Evolutionary conservation across 371 early-diverging fungal species (phyloP).

Genomic region (Mycotypha africana): DNA sequence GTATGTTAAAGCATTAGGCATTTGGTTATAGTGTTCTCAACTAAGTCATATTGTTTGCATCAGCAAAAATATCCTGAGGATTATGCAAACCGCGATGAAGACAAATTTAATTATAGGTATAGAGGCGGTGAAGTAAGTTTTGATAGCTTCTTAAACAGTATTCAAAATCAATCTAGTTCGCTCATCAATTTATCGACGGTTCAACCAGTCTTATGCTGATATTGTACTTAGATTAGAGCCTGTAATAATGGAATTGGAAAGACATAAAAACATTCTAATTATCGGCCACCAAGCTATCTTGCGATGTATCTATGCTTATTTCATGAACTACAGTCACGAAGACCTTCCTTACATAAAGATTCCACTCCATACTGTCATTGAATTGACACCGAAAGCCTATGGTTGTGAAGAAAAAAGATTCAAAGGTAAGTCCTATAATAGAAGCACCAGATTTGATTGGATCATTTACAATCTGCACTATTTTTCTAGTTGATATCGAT

Average conservation of each 20-base stretch:
- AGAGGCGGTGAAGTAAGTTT: slow-evolving; percentile 80
- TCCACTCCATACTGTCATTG: slow-evolving; percentile 95
- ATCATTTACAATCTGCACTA: too few relatives aligned
- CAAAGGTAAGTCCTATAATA: too few relatives aligned
- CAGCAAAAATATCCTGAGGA: slow-evolving; percentile 77
- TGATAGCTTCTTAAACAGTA: too few relatives aligned
- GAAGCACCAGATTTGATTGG: too few relatives aligned
- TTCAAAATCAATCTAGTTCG: too few relatives aligned
- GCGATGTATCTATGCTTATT: slow-evolving; percentile 92
- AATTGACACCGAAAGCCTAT: slow-evolving; percentile 96
- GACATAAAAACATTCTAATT: slow-evolving; percentile 94
- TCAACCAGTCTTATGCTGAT: slow-evolving; percentile 68
- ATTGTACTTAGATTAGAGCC: slow-evolving; percentile 60
- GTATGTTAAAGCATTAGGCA: too few relatives aligned
- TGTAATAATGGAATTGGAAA: slow-evolving; percentile 96
- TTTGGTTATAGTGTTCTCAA: too few relatives aligned
- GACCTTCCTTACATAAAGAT: slow-evolving; percentile 96
- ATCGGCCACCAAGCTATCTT: slow-evolving; percentile 94
- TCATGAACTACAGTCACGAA: slow-evolving; percentile 85
- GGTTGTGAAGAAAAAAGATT: slow-evolving; percentile 89
- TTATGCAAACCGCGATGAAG: slow-evolving; percentile 87
- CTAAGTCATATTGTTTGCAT: neutral
- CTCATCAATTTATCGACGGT: too few relatives aligned
- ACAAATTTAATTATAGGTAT: slow-evolving; percentile 94
- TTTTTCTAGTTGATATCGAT: slow-evolving; percentile 64